Base-by-base conservation (phyloP, 2,329 filamentous ascomycete genomes). In the Pestalotiopsis sp. region DNA sequence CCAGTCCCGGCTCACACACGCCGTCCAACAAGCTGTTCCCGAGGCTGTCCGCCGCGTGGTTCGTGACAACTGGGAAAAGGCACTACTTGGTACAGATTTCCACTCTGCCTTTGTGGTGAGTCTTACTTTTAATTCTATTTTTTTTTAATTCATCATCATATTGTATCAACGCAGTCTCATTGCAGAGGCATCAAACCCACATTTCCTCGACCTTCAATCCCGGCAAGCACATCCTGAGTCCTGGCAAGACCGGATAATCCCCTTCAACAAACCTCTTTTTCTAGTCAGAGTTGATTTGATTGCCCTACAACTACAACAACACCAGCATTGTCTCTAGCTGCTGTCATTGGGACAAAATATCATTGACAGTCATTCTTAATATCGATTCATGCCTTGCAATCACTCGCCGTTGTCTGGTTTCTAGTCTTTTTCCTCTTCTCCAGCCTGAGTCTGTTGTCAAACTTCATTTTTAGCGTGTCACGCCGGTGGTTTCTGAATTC, bases 21-120 rank as follows among this genome's bases (percentile, higher is more conserved):
- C 80, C 23, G 75, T 88, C 4, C 78, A 80, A 17, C 80, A 80
- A 57, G 77, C 82, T 14, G 71, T 82, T 6, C 78, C 85, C 0
- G 78, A 83, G 39, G 80, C 82, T n/a, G 83, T 87, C 23, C 81
- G 85, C 13, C 82, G 83, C 59, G 81, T 81, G 0, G 71, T 88
- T 12, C 80, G 86, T 27, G 86, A 87, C 70, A 80, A 84, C 67
- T 87, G 85, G 83, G 78, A 85, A 57, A 86, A 83, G 71, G 82
- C 82, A 20, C 70, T 88, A 2, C 67, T 83, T 3, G 86, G 86
- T 11, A 85, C 84, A 3, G 83, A 86, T 12, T 88, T 85, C 68
- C 86, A 88, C 69, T 78, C 82, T 57, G 81, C 82, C 2, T 88
- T 88, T 70, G 68, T 88, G 66, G 86, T 88, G 75, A 80, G 85